Conservation (phyloP, 805 yeast species). For the Saturnispora sekii region DNA sequence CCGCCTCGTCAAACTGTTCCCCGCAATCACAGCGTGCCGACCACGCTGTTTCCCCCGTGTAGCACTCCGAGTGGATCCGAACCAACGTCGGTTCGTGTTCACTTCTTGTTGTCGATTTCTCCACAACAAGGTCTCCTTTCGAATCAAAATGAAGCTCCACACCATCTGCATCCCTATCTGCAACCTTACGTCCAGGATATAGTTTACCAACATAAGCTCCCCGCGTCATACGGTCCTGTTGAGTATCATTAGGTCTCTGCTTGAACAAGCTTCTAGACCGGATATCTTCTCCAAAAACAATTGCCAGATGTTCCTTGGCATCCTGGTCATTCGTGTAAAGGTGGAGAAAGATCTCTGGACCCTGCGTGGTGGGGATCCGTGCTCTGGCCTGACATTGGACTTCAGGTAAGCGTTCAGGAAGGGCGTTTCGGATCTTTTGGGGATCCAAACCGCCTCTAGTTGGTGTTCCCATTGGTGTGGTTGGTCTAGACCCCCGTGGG, state of each 20-base stretch:
- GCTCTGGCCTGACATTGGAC: slow-evolving; percentile 92
- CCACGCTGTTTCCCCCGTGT: slow-evolving; percentile 99
- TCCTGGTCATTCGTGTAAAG: slow-evolving; percentile 80
- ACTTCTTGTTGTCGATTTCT: slow-evolving; percentile 20
- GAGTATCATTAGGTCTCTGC: slow-evolving; percentile 56
- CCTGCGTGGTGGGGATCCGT: slow-evolving; percentile 90
- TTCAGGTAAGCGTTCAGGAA: slow-evolving; percentile 52
- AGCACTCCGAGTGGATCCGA: slow-evolving; percentile 93
- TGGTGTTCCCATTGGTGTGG: neutral
- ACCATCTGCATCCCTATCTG: slow-evolving; percentile 47
- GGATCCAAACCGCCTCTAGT: neutral
- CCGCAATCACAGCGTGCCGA: slow-evolving; percentile 99
- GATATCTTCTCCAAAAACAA: slow-evolving; percentile 90
- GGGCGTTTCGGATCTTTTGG: slow-evolving; percentile 17
- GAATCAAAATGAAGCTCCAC: slow-evolving; percentile 33
- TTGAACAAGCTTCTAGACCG: slow-evolving; percentile 66
- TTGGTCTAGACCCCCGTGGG: neutral
- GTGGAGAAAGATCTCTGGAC: slow-evolving; percentile 90
- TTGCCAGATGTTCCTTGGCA: slow-evolving; percentile 90
- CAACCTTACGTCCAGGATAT: slow-evolving; percentile 72
- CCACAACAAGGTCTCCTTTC: slow-evolving; percentile 28
- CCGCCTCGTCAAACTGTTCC: slow-evolving; percentile 98
- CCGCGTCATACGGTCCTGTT: slow-evolving; percentile 92
- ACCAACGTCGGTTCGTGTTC: slow-evolving; percentile 46
- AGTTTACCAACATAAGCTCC: slow-evolving; percentile 93